A percentile compares a stretch with the other conserved stretches of the same genome.
These are phyloP conservation scores for Fraxinus pennsylvanica DNA, from an alignment of 257 asterid species.

Conservation along the genomic window DNA sequence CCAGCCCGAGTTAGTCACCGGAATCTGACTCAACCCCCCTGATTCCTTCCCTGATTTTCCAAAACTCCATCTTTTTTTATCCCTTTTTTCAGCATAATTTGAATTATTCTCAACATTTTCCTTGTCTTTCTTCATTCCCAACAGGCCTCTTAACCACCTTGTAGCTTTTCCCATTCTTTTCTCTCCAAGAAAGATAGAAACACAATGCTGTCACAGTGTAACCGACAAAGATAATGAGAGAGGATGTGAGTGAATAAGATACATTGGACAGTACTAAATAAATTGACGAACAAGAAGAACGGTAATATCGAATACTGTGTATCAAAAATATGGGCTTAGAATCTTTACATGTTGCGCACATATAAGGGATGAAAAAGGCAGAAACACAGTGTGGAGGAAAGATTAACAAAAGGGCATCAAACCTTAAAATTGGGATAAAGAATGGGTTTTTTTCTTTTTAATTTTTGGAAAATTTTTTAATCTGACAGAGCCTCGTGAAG, in stretches of 20 bases:
- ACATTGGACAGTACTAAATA: neutral
- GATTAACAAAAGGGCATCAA: constrained; percentile 28
- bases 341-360: constrained; percentile 29
- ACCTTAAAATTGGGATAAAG: constrained; percentile 43
- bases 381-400: constrained; percentile 16
- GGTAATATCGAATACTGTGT: neutral
- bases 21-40: constrained; percentile 28
- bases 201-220: constrained; percentile 6
- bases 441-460: constrained; percentile 20
- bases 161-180: constrained; percentile 73
- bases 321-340: neutral
- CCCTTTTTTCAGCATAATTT: constrained; percentile 43
- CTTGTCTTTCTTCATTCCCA: constrained; percentile 73
- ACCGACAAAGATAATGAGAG: neutral
- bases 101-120: constrained; percentile 46
- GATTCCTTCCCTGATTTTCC: constrained; percentile 54
- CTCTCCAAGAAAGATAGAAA: constrained; percentile 4
- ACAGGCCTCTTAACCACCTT: constrained; percentile 67
- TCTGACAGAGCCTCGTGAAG: constrained; percentile 78
- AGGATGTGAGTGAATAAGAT: constrained; percentile 10
- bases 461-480: constrained; percentile 16
- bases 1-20: constrained; percentile 48
- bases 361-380: neutral
- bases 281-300: too few species aligned
- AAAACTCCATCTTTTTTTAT: constrained; percentile 69